These are phyloP conservation scores for Solanum chacoense DNA, from an alignment of 305 asterid genomes.

Conservation along the genomic window DNA sequence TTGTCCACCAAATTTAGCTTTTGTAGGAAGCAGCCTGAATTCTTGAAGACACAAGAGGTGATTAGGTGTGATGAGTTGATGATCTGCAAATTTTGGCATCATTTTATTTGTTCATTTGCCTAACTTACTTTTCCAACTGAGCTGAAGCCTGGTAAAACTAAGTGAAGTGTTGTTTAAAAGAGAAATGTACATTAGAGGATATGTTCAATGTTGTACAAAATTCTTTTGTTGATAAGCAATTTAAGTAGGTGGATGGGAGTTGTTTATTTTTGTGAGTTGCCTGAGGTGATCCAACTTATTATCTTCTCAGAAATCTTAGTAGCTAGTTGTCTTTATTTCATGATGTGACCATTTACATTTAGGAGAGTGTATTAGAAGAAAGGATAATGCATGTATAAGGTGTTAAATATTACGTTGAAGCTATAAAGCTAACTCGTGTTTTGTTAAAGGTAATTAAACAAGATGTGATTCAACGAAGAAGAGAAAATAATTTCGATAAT, in stretches of 20 bases:
- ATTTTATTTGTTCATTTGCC: neutral
- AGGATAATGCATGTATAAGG: neutral
- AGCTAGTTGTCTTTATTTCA: neutral
- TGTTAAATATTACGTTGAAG: neutral
- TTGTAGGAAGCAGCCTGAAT: neutral
- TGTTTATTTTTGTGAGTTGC: neutral
- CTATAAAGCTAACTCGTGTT: neutral
- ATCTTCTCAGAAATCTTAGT: neutral
- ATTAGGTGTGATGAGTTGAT: neutral
- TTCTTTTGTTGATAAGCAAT: neutral
- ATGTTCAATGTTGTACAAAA: conserved; percentile 1
- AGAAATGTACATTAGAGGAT: neutral
- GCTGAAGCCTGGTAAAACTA: neutral
- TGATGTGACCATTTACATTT: neutral
- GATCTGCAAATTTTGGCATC: conserved; percentile 7
- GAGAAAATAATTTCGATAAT: neutral
- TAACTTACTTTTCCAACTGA: neutral
- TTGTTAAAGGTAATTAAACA: too few species aligned
- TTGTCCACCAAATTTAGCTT: neutral
- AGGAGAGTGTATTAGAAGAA: neutral
- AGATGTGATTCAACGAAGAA: neutral
- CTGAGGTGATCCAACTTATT: neutral
- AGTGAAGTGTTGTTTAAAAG: neutral
- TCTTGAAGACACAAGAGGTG: neutral
- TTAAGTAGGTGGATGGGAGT: neutral